phyloP scores from a whole-genome alignment of 1,284 basidiomycete species.

The Ustilago tritici region DNA sequence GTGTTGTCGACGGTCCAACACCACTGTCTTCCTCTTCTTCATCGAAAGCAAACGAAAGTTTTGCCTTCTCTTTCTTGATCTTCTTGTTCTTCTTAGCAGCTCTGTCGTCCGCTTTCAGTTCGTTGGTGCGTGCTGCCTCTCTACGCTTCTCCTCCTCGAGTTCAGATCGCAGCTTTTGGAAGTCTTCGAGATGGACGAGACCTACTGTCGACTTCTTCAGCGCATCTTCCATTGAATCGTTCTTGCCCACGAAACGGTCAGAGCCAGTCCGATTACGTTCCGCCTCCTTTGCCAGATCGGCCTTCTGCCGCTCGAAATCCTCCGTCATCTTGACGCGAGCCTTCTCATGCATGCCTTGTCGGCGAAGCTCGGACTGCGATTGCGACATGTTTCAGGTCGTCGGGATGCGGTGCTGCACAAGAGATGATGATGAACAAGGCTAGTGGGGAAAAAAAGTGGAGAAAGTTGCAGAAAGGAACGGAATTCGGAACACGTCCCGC shows the following conservation, averaged over 20 bases:
- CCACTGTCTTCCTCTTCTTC: slow-evolving; percentile 57
- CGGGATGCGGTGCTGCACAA: not conserved
- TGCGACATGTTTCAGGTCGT: slow-evolving; percentile 39
- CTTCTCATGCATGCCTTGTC: slow-evolving; percentile 58
- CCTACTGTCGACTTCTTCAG: slow-evolving; percentile 94
- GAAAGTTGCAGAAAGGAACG: slow-evolving; percentile 6
- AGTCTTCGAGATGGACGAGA: slow-evolving; percentile 91
- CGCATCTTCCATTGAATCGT: slow-evolving; percentile 93
- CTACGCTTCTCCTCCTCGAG: slow-evolving; percentile 91
- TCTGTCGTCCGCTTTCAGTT: slow-evolving; percentile 42
- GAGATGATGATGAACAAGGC: not conserved
- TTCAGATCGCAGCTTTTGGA: slow-evolving; percentile 80
- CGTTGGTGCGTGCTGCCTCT: slow-evolving; percentile 78
- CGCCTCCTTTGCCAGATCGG: slow-evolving; percentile 76
- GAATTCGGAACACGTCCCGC: slow-evolving; percentile 10
- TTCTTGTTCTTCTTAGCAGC: slow-evolving; percentile 75
- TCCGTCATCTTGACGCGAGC: slow-evolving; percentile 71
- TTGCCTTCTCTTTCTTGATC: slow-evolving; percentile 89
- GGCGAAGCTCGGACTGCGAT: slow-evolving; percentile 52
- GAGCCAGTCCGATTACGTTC: slow-evolving; percentile 64
- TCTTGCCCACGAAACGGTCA: slow-evolving; percentile 91
- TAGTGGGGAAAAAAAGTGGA: slow-evolving; percentile 1
- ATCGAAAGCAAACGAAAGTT: slow-evolving; percentile 81
- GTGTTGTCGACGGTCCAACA: slow-evolving; percentile 10
- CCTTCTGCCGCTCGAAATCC: slow-evolving; percentile 89